Base-by-base conservation (phyloP, 331 rosid species). In the Quercus phellos region DNA sequence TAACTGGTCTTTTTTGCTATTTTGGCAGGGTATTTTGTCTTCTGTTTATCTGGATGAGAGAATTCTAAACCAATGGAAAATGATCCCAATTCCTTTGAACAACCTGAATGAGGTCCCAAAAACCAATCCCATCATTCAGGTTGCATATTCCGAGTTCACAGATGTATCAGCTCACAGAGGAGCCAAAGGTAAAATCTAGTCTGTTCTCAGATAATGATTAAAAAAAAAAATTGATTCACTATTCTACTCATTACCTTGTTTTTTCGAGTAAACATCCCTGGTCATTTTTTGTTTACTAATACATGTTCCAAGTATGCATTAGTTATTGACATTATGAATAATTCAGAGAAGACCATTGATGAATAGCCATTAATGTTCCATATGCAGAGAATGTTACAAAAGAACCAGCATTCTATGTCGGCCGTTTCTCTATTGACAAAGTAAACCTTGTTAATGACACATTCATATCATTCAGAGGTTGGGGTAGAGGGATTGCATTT, bases 401-500 rank as follows among this genome's bases (percentile, higher is more conserved):
- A 53, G 93, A 82, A 83, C 98, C 99, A 13, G 88, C 96, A 11
- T 84, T 94, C 76, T 94, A 89, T 83, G 76, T 81, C 3, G 99
- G 99, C 26, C 84, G 55, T 70, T 92, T 94, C 85, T 82, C 81
- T 64, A 79, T 94, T 51, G 88, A 85, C 51, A 76, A 89, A 75
- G 86, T 72, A 38, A 82, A 85, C 76, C 73, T 73, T 63, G 55
- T 81, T 75, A 88, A 87, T 88, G 99, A 94, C 79, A 89, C 98
- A 21, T 94, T 79, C 80, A 32, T 94, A 70, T 92, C 99, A 78
- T 85, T 94, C 77, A 79, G 55, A 6, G 93, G 86, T 5, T 92
- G 97, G 99, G 88, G 91, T 9, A 94, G 92, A 87, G 99, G 99
- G 76, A 63, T 94, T 73, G 97, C 85, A 21, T 90, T 85, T 79